Percentiles rank a stretch among this genome's conserved stretches.
These are phyloP conservation scores for Starmerella lactis-condensi DNA, from an alignment of 805 yeast species.

Conservation along the genomic window DNA sequence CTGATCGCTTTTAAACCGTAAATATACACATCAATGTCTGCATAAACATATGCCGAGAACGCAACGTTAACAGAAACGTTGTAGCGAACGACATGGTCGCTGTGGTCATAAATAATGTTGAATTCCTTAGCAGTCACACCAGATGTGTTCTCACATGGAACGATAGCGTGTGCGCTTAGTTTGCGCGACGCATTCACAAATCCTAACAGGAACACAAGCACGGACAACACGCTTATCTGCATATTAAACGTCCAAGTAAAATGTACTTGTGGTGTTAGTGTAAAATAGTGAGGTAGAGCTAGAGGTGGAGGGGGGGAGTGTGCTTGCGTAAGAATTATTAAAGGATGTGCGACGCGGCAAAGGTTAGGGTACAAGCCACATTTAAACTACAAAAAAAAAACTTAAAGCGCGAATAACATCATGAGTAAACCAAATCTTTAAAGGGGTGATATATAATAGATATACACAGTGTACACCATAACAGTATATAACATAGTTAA, in stretches of 20 bases:
- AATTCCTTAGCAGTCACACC: constrained; percentile 56
- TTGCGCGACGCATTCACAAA: constrained; percentile 7
- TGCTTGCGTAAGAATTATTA: too few species aligned
- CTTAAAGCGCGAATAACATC: too few species aligned
- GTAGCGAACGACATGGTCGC: constrained; percentile 45
- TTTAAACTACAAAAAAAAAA: too few species aligned
- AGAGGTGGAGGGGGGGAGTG: too few species aligned
- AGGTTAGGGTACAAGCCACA: too few species aligned
- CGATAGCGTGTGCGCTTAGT: constrained; percentile 50
- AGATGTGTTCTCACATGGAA: constrained; percentile 67
- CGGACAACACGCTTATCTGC: not conserved
- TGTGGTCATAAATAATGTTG: constrained; percentile 59
- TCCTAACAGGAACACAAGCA: constrained; percentile 4
- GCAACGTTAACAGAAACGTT: constrained; percentile 52
- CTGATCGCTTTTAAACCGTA: constrained; percentile 63
- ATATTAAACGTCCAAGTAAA: too few species aligned
- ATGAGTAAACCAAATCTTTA: too few species aligned
- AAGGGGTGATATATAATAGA: too few species aligned
- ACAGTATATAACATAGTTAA: too few species aligned
- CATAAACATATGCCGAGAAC: constrained; percentile 45
- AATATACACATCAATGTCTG: constrained; percentile 59
- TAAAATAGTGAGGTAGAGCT: too few species aligned
- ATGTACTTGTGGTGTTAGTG: not conserved
- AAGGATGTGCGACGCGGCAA: too few species aligned
- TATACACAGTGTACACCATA: too few species aligned